Evolutionary conservation across 352 stramenopile species (phyloP).

Genomic region (Globisporangium camurandrum): DNA sequence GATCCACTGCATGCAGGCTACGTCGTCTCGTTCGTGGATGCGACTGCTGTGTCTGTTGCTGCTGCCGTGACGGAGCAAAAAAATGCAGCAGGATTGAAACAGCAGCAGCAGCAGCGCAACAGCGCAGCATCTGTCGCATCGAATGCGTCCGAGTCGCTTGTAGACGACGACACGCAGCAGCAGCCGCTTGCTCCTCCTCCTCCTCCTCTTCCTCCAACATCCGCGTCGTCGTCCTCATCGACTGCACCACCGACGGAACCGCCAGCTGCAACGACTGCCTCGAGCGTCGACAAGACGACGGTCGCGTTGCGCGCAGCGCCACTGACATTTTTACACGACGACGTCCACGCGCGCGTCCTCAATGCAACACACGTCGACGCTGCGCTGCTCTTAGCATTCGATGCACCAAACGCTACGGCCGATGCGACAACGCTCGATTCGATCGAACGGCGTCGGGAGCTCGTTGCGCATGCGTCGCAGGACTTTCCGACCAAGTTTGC

Average conservation of each 20-base stretch:
- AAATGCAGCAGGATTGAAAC: too few relatives aligned
- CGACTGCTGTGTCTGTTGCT: neutral
- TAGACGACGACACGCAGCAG: neutral
- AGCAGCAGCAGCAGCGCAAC: too few relatives aligned
- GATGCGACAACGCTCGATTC: constrained; percentile 15
- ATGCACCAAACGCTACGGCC: neutral
- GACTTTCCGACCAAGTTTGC: constrained; percentile 73
- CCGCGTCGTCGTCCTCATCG: neutral
- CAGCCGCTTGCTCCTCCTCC: neutral
- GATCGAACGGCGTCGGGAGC: constrained; percentile 30
- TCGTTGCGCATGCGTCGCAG: constrained; percentile 24
- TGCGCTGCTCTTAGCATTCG: constrained; percentile 15
- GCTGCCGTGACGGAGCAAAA: too few relatives aligned
- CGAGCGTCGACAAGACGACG: constrained; percentile 17
- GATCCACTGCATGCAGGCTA: too few relatives aligned
- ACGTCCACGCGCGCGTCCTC: constrained; percentile 29
- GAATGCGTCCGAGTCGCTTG: neutral
- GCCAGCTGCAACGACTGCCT: neutral
- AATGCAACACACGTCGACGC: constrained; percentile 27
- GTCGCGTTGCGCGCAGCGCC: constrained; percentile 21
- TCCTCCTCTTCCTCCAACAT: too few relatives aligned
- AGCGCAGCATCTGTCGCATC: neutral
- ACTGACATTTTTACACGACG: constrained; percentile 19
- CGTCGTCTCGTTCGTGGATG: constrained; percentile 3
- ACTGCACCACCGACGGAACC: neutral